Evolutionary conservation across 1,139 yeast species (phyloP).

Genomic region (Suhomyces bribrorum): DNA sequence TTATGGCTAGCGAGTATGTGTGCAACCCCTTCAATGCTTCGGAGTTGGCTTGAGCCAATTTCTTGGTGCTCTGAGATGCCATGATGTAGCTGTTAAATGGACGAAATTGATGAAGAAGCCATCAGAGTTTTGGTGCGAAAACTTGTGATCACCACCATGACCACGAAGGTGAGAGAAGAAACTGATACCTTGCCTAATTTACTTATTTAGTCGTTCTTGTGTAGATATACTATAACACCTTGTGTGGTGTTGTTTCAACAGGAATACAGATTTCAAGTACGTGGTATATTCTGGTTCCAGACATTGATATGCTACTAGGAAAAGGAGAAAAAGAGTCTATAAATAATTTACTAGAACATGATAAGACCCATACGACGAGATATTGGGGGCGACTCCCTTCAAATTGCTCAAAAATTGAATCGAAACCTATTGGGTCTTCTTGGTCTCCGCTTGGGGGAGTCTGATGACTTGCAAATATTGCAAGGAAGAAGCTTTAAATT

Average conservation of each 20-base stretch:
- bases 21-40: conserved; percentile 59
- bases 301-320: background rate
- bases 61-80: conserved; percentile 60
- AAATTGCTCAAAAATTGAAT: too few species aligned
- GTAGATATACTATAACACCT: too few species aligned
- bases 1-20: conserved; percentile 43
- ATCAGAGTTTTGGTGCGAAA: too few species aligned
- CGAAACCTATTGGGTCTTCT: conserved; percentile 5
- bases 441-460: conserved; percentile 11
- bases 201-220: too few species aligned
- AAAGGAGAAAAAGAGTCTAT: background rate
- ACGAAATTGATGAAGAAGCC: too few species aligned
- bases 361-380: background rate
- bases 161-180: too few species aligned
- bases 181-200: too few species aligned
- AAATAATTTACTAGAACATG: background rate
- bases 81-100: too few species aligned
- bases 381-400: too few species aligned
- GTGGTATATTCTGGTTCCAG: background rate
- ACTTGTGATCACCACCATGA: too few species aligned
- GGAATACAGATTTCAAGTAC: background rate
- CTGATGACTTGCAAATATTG: conserved; percentile 12
- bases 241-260: too few species aligned
- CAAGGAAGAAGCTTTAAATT: conserved; percentile 10
- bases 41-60: conserved; percentile 61